A percentile compares a stretch with the other conserved stretches of the same genome.
phyloP scores from a whole-genome alignment of 805 yeast genomes.

The Nakazawaea sp. region DNA sequence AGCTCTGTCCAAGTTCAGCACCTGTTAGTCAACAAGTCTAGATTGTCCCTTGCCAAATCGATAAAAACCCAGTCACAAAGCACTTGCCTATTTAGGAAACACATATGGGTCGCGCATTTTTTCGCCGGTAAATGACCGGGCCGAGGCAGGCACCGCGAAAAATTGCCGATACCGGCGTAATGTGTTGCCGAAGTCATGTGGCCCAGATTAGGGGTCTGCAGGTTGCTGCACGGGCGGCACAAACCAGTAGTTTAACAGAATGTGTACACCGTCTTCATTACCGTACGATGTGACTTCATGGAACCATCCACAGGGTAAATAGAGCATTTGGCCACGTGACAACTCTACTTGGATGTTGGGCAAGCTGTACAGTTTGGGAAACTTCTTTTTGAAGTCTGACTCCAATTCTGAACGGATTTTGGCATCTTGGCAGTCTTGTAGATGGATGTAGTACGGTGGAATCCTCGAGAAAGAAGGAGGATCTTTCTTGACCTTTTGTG shows the following conservation, averaged over 20 bases:
- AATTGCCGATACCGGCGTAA: neutral
- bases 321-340: conserved; percentile 60
- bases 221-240: too few species aligned
- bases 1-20: too few species aligned
- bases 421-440: conserved; percentile 40
- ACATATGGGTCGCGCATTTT: neutral
- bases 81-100: neutral
- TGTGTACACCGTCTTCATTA: conserved; percentile 31
- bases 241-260: conserved; percentile 73
- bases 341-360: conserved; percentile 39
- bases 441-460: conserved; percentile 58
- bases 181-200: neutral
- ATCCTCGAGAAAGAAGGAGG: conserved; percentile 67
- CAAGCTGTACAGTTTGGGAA: conserved; percentile 36
- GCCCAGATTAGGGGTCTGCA: neutral
- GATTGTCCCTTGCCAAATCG: neutral
- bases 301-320: conserved; percentile 75
- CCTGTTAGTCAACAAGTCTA: too few species aligned
- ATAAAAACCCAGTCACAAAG: conserved; percentile 1
- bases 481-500: conserved; percentile 26
- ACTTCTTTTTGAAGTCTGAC: conserved; percentile 31
- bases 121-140: neutral
- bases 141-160: neutral
- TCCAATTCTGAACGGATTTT: conserved; percentile 21
- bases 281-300: conserved; percentile 73